Evolutionary conservation across 2,329 filamentous ascomycete species (phyloP), one percentile per base, ranked within the genome.

Genomic region (Xylariaceae sp.): DNA sequence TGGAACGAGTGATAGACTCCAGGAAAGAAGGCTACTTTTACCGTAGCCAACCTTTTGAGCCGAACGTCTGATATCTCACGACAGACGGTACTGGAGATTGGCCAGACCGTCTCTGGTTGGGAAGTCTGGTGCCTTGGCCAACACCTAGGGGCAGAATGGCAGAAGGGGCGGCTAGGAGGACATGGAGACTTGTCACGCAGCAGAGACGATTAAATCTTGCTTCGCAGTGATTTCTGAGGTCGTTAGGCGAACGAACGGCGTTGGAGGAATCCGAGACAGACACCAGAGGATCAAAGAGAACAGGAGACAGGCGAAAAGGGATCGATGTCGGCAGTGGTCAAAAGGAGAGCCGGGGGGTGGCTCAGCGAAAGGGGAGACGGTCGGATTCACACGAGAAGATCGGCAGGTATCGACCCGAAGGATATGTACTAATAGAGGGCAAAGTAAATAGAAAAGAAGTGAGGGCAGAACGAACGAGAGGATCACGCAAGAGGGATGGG

Each of bases 11-110:
- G 56, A 51, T 57, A 50, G 57, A 54, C 42, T 57, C 50, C 44
- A 50, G 47, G 42, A 48, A 53, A 50, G 53, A 51, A 56, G 56
- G 55, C 65, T 64, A 63, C 65, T 68, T 45, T 64, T 59, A 69
- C 67, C 64, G 60, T 58, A 61, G 61, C 56, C 53, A 33, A 44
- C 35, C 15, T 26, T 11, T n/a, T 26, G n/a, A 14, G 40, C 44
- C 42, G 36, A 37, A 39, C 37, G 45, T 44, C 45, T 45, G 43
- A 31, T 47, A 45, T 49, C 38, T 48, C 46, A 46, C 51, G 42
- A 49, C 49, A 40, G 40, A 34, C 38, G 38, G 42, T 37, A 29
- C 42, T 40, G 40, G 35, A 38, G 35, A 39, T 42, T 25, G 44
- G 34, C 42, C 36, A 41, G 35, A 42, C 49, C 45, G 44, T 30